A percentile compares a stretch with the other conserved stretches of the same genome.
Conservation (phyloP, 371 early-diverging fungal species). For the Actinomucor elegans region DNA sequence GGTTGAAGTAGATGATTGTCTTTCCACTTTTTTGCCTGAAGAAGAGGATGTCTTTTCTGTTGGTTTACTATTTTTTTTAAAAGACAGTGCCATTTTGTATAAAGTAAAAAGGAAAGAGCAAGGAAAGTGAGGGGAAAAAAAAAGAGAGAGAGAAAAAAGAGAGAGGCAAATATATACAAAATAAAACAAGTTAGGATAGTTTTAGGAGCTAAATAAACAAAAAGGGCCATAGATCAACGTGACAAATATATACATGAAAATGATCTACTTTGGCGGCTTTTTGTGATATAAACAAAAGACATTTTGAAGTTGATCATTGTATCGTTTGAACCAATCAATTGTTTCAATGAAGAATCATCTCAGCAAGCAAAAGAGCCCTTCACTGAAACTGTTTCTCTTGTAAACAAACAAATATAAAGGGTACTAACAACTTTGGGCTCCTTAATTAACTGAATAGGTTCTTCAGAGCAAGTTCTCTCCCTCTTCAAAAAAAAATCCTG, state of each 20-base stretch:
- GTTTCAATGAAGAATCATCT: too few species aligned
- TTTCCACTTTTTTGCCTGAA: slow-evolving; percentile 1
- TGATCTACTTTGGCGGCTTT: not conserved
- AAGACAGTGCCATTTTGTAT: slow-evolving; percentile 7
- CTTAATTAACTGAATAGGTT: too few species aligned
- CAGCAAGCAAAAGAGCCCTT: too few species aligned
- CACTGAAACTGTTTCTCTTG: too few species aligned
- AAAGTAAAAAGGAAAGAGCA: not conserved
- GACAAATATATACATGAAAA: not conserved
- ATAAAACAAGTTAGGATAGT: slow-evolving; percentile 8
- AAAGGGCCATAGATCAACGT: slow-evolving; percentile 6
- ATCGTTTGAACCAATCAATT: too few species aligned
- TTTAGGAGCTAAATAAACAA: slow-evolving; percentile 9
- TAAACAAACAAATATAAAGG: too few species aligned
- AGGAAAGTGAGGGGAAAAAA: not conserved
- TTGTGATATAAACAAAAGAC: too few species aligned
- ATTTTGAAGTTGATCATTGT: too few species aligned
- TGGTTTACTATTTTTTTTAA: not conserved
- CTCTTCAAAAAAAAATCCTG: too few species aligned
- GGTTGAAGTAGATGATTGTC: not conserved
- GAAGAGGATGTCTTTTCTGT: not conserved
- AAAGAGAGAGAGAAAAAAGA: slow-evolving; percentile 8
- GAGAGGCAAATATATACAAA: not conserved
- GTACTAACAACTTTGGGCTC: too few species aligned
- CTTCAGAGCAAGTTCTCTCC: too few species aligned